Evolutionary conservation across 305 asterid genomes (phyloP).

Genomic region (Fraxinus paxiana): DNA sequence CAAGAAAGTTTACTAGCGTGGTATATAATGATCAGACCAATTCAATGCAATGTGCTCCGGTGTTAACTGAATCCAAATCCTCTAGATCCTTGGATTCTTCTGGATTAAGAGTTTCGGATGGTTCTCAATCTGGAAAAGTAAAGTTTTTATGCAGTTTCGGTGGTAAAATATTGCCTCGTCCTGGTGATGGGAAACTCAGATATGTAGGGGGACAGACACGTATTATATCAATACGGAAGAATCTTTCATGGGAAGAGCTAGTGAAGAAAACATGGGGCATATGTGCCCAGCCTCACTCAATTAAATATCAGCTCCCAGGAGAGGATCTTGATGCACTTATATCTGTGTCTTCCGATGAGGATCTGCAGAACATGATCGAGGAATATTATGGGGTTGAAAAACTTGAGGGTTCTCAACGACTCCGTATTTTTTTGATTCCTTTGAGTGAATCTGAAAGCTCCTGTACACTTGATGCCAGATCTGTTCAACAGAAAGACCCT

Average conservation of each 20-base stretch:
- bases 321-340: conserved; percentile 71
- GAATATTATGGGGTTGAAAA: conserved; percentile 48
- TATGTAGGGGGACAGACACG: conserved; percentile 64
- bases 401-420: conserved; percentile 53
- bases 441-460: conserved; percentile 50
- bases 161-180: conserved; percentile 55
- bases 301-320: conserved; percentile 67
- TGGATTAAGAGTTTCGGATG: conserved; percentile 40
- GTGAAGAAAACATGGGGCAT: conserved; percentile 41
- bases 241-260: conserved; percentile 45
- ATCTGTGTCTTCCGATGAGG: conserved; percentile 72
- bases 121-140: conserved; percentile 43
- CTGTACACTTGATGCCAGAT: conserved; percentile 30
- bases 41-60: conserved; percentile 28
- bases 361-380: conserved; percentile 65
- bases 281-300: conserved; percentile 43
- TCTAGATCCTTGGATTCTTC: conserved; percentile 35
- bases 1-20: conserved; percentile 31
- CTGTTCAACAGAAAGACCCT: conserved; percentile 39
- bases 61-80: conserved; percentile 41
- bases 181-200: conserved; percentile 59
- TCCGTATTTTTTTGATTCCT: conserved; percentile 57
- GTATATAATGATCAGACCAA: conserved; percentile 28
- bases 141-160: conserved; percentile 64
- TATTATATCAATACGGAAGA: conserved; percentile 41